Conservation (phyloP, 2,329 filamentous ascomycete genomes). For the Colletotrichum karsti region DNA sequence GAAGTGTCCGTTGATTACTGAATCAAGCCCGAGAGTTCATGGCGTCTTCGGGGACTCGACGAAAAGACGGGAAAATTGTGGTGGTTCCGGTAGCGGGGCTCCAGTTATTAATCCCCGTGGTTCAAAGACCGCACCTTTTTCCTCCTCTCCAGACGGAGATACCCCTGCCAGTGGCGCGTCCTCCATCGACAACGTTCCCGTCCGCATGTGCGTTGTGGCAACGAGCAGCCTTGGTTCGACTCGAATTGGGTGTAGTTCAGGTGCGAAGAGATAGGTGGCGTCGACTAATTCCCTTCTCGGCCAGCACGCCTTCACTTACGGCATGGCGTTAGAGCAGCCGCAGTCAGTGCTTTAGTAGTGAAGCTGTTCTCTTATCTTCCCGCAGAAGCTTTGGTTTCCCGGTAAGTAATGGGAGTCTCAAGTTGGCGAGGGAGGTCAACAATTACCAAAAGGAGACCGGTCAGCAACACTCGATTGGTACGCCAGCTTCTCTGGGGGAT, state of each 20-base stretch:
- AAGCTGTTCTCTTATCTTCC: background rate
- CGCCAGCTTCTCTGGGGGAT: background rate
- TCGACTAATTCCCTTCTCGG: background rate
- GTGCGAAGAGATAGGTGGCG: background rate
- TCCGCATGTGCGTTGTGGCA: background rate
- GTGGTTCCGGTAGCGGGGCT: constrained; percentile 24
- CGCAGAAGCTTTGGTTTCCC: background rate
- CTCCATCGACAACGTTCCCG: background rate
- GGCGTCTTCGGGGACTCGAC: constrained; percentile 3
- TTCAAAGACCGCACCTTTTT: background rate
- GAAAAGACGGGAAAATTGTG: background rate
- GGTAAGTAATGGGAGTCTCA: background rate
- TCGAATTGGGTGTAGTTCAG: background rate
- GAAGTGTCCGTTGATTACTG: background rate
- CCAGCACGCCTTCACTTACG: background rate
- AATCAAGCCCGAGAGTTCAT: constrained; percentile 6
- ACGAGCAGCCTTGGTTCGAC: background rate
- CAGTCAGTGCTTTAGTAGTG: background rate
- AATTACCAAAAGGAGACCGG: background rate
- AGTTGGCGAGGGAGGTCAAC: background rate
- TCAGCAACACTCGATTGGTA: background rate
- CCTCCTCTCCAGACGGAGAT: background rate
- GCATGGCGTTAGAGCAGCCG: background rate
- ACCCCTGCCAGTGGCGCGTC: background rate
- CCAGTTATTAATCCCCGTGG: constrained; percentile 4